Base-by-base conservation (phyloP, 306 rosid genomes). In the Begonia fuchsioides region DNA sequence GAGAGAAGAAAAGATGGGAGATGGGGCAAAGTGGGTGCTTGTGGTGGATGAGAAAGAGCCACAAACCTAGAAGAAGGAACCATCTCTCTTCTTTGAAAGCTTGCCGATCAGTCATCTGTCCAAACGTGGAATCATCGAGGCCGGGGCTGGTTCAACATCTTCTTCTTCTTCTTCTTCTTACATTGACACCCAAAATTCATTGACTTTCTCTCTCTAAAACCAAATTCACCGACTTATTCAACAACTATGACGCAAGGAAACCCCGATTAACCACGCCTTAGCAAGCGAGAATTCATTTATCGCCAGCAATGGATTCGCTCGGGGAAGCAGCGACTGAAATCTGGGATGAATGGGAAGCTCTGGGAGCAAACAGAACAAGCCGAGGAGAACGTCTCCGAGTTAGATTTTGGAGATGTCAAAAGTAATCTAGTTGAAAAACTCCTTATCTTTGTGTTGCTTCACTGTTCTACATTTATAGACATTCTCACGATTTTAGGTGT, bases 31-130 rank as follows among this genome's bases (percentile, higher is more conserved):
- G 69, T 38, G 92, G 97, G 17, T 90, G 97, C 78, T 76, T 90
- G 62, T 62, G 85, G 43, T 90, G 97, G 95, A 81, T 88, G 76
- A 84, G 66, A 66, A 82, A 66, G 67, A 72, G 66, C 47, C 66
- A 72, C 68, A 80, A 77, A 68, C 65, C 74, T 12, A 76, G 62
- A 74, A 76, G 46, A 63, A 75, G 62, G 18, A 76, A 61, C 52
- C 72, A 73, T 64, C 53, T 65, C 63, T 59, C 62, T 52, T 72
- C 63, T 65, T 62, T 74, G 46, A 81, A 68, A 58, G 70, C 70
- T 53, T 74, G 81, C 61, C 66, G 66, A 53, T 20, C 32, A 2
- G 32, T 20, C 32, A 53, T 20, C 32, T 20, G 32, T 20, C 32
- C 32, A 20, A 20, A 20, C 5, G 61, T 39, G 15, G 45, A 56